Conservation (phyloP, 176 grass and related monocot species). For the Tillandsia fasciculata region DNA sequence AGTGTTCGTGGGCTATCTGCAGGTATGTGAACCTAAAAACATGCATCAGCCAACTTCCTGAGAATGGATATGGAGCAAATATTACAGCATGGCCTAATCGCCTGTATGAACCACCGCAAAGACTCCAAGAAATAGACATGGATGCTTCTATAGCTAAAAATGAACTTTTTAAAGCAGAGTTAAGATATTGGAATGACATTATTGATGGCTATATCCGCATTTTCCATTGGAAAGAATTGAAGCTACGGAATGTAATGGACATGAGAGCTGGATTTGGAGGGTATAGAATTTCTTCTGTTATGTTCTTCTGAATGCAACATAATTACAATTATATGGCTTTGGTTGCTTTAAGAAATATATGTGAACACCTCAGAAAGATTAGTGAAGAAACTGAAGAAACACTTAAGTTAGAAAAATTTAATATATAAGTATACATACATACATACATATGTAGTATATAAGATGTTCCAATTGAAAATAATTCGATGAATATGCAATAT, state of each 20-base stretch:
- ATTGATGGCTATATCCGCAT: conserved; percentile 28
- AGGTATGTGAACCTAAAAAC: conserved; percentile 33
- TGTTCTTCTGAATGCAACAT: not conserved
- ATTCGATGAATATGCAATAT: too few relatives aligned
- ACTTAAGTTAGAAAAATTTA: too few relatives aligned
- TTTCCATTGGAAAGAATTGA: conserved; percentile 36
- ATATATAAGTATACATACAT: too few relatives aligned
- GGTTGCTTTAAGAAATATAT: not conserved
- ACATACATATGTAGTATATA: too few relatives aligned
- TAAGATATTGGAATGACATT: conserved; percentile 39
- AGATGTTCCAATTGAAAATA: too few relatives aligned
- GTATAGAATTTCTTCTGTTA: conserved; percentile 14
- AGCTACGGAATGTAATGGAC: conserved; percentile 43
- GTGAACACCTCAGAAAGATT: not conserved
- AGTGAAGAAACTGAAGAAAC: too few relatives aligned
- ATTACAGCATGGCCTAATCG: conserved; percentile 36
- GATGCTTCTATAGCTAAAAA: conserved; percentile 39
- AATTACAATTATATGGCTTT: not conserved
- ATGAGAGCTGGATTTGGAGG: conserved; percentile 57
- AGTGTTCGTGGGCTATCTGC: not conserved
- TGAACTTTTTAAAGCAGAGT: conserved; percentile 35
- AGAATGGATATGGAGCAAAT: conserved; percentile 35
- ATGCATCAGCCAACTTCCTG: conserved; percentile 37
- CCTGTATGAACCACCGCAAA: conserved; percentile 29
- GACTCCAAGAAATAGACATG: conserved; percentile 39